Evolutionary conservation across 2,329 filamentous ascomycete species (phyloP).

Genomic region (Torrubiellomyces zombiae): DNA sequence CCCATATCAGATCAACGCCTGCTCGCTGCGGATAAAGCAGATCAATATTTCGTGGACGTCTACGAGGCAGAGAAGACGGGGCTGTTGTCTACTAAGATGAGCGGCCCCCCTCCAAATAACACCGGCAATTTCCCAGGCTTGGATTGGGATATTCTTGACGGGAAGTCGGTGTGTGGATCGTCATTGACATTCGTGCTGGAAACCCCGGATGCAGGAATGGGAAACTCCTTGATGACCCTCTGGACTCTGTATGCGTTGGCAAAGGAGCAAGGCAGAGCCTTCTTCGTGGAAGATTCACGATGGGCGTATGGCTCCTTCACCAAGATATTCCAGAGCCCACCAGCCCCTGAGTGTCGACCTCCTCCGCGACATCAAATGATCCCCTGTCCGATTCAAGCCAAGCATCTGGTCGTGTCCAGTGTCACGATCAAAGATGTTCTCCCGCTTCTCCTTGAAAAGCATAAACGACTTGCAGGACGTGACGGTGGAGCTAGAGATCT

Average conservation of each 20-base stretch:
- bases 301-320: constrained; percentile 70
- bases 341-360: constrained; percentile 47
- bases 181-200: constrained; percentile 69
- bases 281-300: constrained; percentile 71
- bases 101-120: constrained; percentile 21
- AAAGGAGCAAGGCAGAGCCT: constrained; percentile 53
- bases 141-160: constrained; percentile 23
- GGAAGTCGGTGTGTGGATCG: constrained; percentile 44
- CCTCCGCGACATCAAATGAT: constrained; percentile 62
- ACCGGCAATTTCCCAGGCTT: constrained; percentile 31
- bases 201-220: constrained; percentile 55
- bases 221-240: constrained; percentile 57
- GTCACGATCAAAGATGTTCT: constrained; percentile 51
- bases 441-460: constrained; percentile 29
- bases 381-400: constrained; percentile 61
- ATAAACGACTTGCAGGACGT: constrained; percentile 11
- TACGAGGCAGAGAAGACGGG: constrained; percentile 50
- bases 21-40: constrained; percentile 40
- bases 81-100: constrained; percentile 31
- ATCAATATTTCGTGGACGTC: constrained; percentile 60
- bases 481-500: constrained; percentile 29
- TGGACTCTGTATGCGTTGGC: constrained; percentile 78
- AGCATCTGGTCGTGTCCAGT: constrained; percentile 57
- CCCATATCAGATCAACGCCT: constrained; percentile 26
- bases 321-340: constrained; percentile 53